phyloP scores from a whole-genome alignment of 768 basidiomycete genomes.

The Hericium coralloides region DNA sequence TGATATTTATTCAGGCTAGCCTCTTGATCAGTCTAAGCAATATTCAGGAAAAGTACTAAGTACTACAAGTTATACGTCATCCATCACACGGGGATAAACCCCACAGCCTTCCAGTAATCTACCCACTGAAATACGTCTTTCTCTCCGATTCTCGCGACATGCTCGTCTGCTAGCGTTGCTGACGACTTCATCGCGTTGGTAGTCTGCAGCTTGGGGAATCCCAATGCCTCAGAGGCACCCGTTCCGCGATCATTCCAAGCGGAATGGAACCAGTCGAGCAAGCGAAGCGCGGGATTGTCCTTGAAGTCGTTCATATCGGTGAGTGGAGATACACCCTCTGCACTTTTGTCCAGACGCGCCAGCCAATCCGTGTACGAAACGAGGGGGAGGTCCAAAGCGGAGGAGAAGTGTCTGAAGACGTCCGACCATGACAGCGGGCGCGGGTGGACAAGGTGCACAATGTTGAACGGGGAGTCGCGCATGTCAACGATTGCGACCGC shows the following conservation, averaged over 20 bases:
- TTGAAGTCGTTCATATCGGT: neutral
- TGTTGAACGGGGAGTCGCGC: constrained; percentile 5
- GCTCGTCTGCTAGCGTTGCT: neutral
- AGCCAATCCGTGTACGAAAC: constrained; percentile 22
- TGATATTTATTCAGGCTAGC: too few species aligned
- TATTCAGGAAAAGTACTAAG: too few species aligned
- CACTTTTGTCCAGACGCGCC: constrained; percentile 2
- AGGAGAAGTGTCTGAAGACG: constrained; percentile 9
- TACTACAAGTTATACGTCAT: too few species aligned
- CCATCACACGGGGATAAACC: neutral
- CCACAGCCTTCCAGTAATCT: neutral
- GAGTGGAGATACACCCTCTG: neutral
- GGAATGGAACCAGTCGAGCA: constrained; percentile 10
- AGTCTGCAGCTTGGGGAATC: neutral
- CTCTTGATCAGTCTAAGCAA: too few species aligned
- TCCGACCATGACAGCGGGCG: constrained; percentile 11
- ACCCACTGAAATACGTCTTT: neutral
- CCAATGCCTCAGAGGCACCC: neutral
- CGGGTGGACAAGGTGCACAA: constrained; percentile 20
- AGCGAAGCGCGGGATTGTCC: constrained; percentile 9
- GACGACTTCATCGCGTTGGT: neutral
- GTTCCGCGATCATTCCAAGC: neutral
- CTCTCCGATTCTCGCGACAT: neutral
- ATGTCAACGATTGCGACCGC: constrained; percentile 19
- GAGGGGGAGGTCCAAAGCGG: constrained; percentile 15